These are phyloP conservation scores for Aspergillus carbonarius DNA, from an alignment of 2,329 filamentous ascomycete species.

Conservation along the genomic window DNA sequence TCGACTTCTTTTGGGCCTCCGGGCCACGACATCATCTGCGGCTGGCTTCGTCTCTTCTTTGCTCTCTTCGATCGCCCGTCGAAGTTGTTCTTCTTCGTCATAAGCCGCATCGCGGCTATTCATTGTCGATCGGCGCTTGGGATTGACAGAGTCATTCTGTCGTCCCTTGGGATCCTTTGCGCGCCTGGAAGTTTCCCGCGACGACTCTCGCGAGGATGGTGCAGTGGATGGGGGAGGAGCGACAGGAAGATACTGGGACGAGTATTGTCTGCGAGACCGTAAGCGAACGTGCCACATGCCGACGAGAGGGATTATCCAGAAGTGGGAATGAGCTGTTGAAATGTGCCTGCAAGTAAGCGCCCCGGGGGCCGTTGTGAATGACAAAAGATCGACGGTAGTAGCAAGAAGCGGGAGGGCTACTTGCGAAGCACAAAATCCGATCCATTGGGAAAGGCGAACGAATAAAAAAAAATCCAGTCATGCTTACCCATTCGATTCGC, in stretches of 20 bases:
- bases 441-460: not conserved
- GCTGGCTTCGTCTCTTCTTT: conserved; percentile 70
- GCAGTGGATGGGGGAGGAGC: conserved; percentile 49
- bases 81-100: conserved; percentile 86
- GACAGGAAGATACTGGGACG: conserved; percentile 64
- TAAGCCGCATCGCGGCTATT: conserved; percentile 94
- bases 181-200: conserved; percentile 40
- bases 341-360: not conserved
- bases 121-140: conserved; percentile 92
- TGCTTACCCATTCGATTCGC: conserved; percentile 81
- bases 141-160: conserved; percentile 57
- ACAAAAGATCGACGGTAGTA: not conserved
- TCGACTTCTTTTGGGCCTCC: conserved; percentile 76
- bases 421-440: not conserved
- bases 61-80: conserved; percentile 90
- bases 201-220: conserved; percentile 45
- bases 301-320: not conserved
- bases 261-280: conserved; percentile 54
- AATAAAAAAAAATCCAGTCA: not conserved
- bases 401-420: not conserved
- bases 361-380: not conserved
- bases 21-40: conserved; percentile 54
- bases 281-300: conserved; percentile 26
- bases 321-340: not conserved
- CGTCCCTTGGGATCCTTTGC: conserved; percentile 46